These are phyloP conservation scores for Mycena capillaripes DNA, from an alignment of 768 basidiomycete species.

Conservation along the genomic window DNA sequence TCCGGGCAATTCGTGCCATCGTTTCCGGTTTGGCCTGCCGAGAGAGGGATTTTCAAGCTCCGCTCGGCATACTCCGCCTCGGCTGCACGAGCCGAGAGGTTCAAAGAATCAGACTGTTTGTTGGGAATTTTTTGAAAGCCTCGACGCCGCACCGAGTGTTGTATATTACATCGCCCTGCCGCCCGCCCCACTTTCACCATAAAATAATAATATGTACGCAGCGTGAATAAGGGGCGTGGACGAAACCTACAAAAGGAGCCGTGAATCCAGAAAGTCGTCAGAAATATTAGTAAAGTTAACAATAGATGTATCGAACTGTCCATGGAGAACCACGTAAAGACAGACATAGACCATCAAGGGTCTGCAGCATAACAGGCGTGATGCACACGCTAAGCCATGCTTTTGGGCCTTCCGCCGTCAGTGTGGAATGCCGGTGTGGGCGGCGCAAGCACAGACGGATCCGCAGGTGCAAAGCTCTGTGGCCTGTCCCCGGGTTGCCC, in stretches of 20 bases:
- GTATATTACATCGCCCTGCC: constrained; percentile 25
- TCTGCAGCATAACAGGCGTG: neutral
- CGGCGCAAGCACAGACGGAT: constrained; percentile 24
- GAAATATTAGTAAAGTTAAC: constrained; percentile 29
- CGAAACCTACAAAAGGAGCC: constrained; percentile 16
- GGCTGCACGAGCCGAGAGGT: too few species aligned
- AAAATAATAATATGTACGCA: constrained; percentile 24
- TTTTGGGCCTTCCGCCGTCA: constrained; percentile 36
- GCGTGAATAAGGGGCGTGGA: constrained; percentile 12
- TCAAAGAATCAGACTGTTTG: too few species aligned
- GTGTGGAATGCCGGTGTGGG: constrained; percentile 34
- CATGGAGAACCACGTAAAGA: constrained; percentile 22
- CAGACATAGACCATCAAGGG: constrained; percentile 17
- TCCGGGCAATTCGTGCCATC: too few species aligned
- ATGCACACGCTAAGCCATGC: constrained; percentile 29
- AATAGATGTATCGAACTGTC: constrained; percentile 26
- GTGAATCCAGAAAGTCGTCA: constrained; percentile 29
- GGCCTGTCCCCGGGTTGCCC: constrained; percentile 53
- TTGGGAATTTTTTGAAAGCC: neutral
- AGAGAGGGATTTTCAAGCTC: too few species aligned
- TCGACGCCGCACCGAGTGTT: neutral
- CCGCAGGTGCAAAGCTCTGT: constrained; percentile 43
- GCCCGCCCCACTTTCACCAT: constrained; percentile 13
- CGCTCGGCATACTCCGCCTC: too few species aligned
- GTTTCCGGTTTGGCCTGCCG: too few species aligned